Evolutionary conservation across 2,329 filamentous ascomycete species (phyloP), one percentile per base, ranked within the genome.

Genomic region (Rutstroemia sp.): DNA sequence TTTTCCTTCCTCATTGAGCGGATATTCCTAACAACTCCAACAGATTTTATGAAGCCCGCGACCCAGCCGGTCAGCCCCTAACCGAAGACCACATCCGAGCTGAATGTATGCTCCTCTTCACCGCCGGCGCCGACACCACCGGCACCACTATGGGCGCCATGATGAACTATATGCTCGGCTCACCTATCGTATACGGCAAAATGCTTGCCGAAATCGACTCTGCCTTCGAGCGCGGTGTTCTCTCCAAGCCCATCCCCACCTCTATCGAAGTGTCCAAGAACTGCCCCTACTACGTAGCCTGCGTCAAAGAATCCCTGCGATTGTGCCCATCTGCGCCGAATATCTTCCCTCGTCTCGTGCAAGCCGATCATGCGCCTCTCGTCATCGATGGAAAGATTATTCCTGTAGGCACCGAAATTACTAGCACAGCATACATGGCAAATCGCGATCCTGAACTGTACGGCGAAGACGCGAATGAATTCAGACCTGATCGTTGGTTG

Each of bases 401-500:
- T 10, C 47, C 47, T 14, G 53, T 44, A 5, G 47, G 47, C 12
- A 55, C 46, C 19, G 47, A 55, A 44, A 30, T 51, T 9, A 50
- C 46, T n/a, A 50, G 46, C n/a, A 55, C 45, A 25, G 38, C 53
- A 5, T 55, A 50, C 17, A 50, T 55, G 45, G 53, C 39, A 16
- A 49, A 55, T 10, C 53, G 53, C 6, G 53, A 55, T 50, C 45
- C 45, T 4, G 36, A 25, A 17, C 40, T 55, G 21, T 51, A 50
- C 44, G 47, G 53, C 9, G 48, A 55, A 25, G 46, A 55, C 12
- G 30, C 53, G n/a, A 25, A 55, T 5, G 47, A 50, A 25, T 55
- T 55, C 25, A 34, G 53, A 44, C 53, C 53, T 3, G 53, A 55
- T 21, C 39, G 53, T 12, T 55, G 53, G 47, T 45, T 55, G 38